Evolutionary conservation across 140 eudicot species (phyloP), one percentile per base, ranked within the genome.

Genomic region (Ambrosia hybrid): DNA sequence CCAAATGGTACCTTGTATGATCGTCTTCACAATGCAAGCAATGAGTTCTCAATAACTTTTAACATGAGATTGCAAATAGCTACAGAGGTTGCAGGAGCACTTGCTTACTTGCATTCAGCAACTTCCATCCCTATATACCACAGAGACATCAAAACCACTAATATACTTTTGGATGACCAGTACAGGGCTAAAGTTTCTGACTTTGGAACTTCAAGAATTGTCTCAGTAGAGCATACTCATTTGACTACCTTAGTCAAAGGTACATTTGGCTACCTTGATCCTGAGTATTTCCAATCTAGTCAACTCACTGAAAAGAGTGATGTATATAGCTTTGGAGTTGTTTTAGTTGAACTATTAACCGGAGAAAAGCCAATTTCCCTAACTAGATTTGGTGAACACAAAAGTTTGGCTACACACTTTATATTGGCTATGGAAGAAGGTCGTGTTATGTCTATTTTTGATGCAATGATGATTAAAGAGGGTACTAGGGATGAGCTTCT

Each of bases 1-100:
- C 51, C 78, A 34, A 74, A 74, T 64, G 78, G 78, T 15, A 74
- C 78, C 0, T 33, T 64, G 37, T 74, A 74, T 11, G 72, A 74
- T 9, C 61, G 13, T 52, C 56, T 74, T 30, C 72, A 74, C n/a
- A 57, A 64, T 9, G 38, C 6, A 2, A 74, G 2, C 17, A 56
- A 64, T 3, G 70, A 74, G 33, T 64, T 51, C 14, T 56, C 78
- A 5, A 43, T 74, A 9, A 16, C 79, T 6, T 52, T 57, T 48
- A 48, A 64, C 39, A 58, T 58, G 65, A 30, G 65, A 26, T 26
- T 58, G 4, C 65, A 58, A 30, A 58, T 58, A 58, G 65, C 65
- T 30, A 58, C 65, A 10, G 65, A 58, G 34, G 65, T 58, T 58
- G 65, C 65, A 9, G 8, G 65, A 26, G 41, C 65, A 26, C 65